Evolutionary conservation across 345 rosid genomes (phyloP).

Genomic region (Schrenkiella parvula): DNA sequence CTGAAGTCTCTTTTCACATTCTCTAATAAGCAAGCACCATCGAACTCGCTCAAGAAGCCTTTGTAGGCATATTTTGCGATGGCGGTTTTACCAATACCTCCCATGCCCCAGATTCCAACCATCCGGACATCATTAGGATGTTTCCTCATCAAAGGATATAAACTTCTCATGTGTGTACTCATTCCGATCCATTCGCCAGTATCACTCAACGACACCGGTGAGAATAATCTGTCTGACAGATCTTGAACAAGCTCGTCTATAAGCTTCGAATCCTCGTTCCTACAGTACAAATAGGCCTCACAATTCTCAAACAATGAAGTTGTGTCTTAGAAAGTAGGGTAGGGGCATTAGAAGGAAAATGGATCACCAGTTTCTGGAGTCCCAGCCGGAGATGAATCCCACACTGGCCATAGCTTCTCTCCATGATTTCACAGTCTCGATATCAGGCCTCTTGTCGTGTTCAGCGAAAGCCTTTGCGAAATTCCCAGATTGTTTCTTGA

Average conservation of each 20-base stretch:
- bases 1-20: conserved; percentile 39
- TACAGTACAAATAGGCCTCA: neutral
- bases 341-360: neutral
- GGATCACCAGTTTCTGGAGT: conserved; percentile 30
- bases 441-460: conserved; percentile 11
- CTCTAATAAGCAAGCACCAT: conserved; percentile 36
- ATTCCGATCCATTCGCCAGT: conserved; percentile 31
- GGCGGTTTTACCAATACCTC: conserved; percentile 57
- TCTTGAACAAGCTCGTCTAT: conserved; percentile 29
- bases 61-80: conserved; percentile 39
- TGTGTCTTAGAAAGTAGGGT: neutral
- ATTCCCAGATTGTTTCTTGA: conserved; percentile 24
- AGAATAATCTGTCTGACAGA: conserved; percentile 22
- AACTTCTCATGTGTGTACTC: conserved; percentile 12
- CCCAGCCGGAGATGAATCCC: conserved; percentile 32
- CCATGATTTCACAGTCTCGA: conserved; percentile 4
- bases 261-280: conserved; percentile 34
- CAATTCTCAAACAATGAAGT: neutral
- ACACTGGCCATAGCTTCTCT: conserved; percentile 28
- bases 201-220: neutral
- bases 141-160: conserved; percentile 13
- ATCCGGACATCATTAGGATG: conserved; percentile 12
- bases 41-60: conserved; percentile 27
- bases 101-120: conserved; percentile 47
- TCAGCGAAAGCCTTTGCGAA: conserved; percentile 22